phyloP scores from a whole-genome alignment of 2,329 filamentous ascomycete species.

The Davidsoniella neocaledoniae region DNA sequence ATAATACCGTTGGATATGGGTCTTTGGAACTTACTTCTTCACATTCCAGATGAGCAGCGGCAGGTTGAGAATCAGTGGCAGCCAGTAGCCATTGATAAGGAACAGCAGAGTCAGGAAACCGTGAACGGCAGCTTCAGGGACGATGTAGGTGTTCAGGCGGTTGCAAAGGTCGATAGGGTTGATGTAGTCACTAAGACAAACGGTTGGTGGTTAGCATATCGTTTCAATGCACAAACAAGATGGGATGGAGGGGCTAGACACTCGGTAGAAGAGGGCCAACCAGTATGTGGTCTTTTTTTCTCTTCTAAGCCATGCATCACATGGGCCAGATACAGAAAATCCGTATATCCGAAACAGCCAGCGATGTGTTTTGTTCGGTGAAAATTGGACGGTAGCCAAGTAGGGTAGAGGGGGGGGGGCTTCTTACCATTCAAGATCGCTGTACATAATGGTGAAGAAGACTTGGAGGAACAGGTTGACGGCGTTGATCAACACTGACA shows the following conservation, averaged over 20 bases:
- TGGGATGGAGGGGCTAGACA: not conserved
- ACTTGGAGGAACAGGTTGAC: slow-evolving; percentile 99
- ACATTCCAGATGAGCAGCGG: slow-evolving; percentile 84
- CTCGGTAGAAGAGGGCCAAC: too few species aligned
- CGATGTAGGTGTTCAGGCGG: slow-evolving; percentile 98
- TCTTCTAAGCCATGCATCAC: too few species aligned
- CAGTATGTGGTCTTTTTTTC: too few species aligned
- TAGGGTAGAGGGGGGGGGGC: not conserved
- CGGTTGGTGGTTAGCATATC: slow-evolving; percentile 14
- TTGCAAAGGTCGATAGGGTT: slow-evolving; percentile 99
- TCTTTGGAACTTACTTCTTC: slow-evolving; percentile 64
- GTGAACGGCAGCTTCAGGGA: slow-evolving; percentile 95
- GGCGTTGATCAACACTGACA: slow-evolving; percentile 97
- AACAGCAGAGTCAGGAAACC: slow-evolving; percentile 91
- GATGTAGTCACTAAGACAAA: slow-evolving; percentile 74
- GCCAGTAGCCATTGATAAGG: slow-evolving; percentile 97
- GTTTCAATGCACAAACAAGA: not conserved
- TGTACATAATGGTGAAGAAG: slow-evolving; percentile 99
- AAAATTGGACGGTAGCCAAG: not conserved
- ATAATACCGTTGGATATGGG: not conserved
- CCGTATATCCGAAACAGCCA: not conserved
- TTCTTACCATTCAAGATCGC: slow-evolving; percentile 92
- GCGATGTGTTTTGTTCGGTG: too few species aligned
- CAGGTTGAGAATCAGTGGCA: slow-evolving; percentile 79
- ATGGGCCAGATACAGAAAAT: too few species aligned